Evolutionary conservation across 768 basidiomycete species (phyloP).

Genomic region (Infundibulicybe gibba): DNA sequence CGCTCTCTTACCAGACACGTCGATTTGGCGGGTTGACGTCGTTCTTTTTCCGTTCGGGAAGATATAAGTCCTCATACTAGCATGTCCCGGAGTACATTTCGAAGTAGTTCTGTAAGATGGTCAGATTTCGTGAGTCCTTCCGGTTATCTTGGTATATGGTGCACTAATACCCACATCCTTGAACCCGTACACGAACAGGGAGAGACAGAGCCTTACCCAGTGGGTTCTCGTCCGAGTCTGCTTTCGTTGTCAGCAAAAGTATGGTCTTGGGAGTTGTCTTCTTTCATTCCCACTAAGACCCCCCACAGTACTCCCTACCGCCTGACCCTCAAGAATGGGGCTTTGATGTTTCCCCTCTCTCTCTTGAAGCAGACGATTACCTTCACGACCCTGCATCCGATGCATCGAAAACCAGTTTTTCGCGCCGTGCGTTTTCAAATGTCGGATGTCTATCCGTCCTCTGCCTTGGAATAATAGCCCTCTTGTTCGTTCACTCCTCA

Average conservation of each 20-base stretch:
- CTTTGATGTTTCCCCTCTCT: slow-evolving; percentile 35
- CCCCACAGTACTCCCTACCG: slow-evolving; percentile 45
- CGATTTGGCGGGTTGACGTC: no score
- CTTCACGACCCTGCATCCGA: slow-evolving; percentile 48
- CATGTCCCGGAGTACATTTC: no score
- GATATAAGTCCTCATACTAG: no score
- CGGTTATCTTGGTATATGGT: no score
- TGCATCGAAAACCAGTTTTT: slow-evolving; percentile 30
- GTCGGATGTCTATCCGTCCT: slow-evolving; percentile 56
- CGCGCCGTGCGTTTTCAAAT: slow-evolving; percentile 56
- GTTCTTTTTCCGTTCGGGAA: no score
- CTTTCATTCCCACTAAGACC: background rate
- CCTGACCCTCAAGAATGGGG: slow-evolving; percentile 57
- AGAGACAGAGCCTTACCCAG: no score
- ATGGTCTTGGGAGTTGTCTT: background rate
- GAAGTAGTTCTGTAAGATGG: no score
- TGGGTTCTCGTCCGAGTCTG: background rate
- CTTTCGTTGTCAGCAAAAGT: background rate
- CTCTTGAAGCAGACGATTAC: slow-evolving; percentile 52
- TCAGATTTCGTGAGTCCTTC: no score
- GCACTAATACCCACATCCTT: no score
- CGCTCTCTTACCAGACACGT: no score
- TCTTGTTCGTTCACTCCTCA: slow-evolving; percentile 46
- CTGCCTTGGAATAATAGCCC: slow-evolving; percentile 38
- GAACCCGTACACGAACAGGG: no score